A percentile compares a stretch with the other conserved stretches of the same genome.
These are phyloP conservation scores for Suillus clintonianus DNA, from an alignment of 768 basidiomycete genomes.

Conservation along the genomic window DNA sequence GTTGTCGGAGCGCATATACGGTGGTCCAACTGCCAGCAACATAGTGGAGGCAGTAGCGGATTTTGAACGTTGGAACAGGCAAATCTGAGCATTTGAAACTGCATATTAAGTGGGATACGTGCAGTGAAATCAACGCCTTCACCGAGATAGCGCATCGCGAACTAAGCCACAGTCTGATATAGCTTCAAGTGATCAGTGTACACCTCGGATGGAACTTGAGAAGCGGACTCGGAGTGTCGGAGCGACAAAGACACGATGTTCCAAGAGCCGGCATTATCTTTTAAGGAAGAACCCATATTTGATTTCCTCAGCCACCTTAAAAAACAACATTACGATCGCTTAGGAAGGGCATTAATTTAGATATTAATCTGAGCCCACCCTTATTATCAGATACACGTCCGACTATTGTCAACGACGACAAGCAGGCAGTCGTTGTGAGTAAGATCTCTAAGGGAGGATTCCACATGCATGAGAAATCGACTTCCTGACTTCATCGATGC, in stretches of 20 bases:
- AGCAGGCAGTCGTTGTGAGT: not conserved
- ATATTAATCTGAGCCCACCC: not conserved
- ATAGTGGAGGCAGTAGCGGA: not conserved
- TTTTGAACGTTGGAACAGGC: not conserved
- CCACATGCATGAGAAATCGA: conserved; percentile 66
- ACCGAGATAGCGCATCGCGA: not conserved
- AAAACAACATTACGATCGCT: not conserved
- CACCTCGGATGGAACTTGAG: not conserved
- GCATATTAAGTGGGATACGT: not conserved
- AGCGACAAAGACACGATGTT: not conserved
- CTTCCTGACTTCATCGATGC: conserved; percentile 55
- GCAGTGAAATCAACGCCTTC: not conserved
- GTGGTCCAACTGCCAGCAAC: not conserved
- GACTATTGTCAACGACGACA: not conserved
- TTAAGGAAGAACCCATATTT: not conserved
- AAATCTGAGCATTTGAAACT: not conserved
- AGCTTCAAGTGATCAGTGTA: not conserved
- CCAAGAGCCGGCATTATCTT: not conserved
- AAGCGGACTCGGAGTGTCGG: not conserved
- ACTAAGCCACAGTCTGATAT: not conserved
- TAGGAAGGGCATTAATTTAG: not conserved
- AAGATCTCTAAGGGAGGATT: conserved; percentile 18
- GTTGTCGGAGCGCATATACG: not conserved
- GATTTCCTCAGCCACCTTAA: not conserved
- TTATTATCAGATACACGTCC: not conserved